These are phyloP conservation scores for Cylindrotheca fusiformis DNA, from an alignment of 108 stramenopile species.

Conservation along the genomic window DNA sequence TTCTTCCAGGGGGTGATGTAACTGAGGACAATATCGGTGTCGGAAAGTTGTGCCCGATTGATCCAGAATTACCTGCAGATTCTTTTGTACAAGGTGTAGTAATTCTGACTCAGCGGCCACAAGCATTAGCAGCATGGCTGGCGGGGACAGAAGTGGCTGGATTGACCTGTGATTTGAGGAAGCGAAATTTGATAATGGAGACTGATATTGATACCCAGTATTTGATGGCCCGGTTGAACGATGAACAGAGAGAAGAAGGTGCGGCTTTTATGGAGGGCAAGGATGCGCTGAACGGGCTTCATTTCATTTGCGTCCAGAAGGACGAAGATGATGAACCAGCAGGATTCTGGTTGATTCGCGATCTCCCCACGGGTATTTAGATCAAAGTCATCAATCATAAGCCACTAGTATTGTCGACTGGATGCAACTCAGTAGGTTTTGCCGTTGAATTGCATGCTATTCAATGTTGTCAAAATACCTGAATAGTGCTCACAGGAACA, in stretches of 20 bases:
- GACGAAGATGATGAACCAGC: conserved; percentile 91
- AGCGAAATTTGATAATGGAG: conserved; percentile 87
- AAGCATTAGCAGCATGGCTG: conserved; percentile 90
- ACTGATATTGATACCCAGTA: conserved; percentile 94
- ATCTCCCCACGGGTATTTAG: conserved; percentile 62
- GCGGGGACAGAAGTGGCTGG: conserved; percentile 90
- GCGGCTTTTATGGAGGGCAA: conserved; percentile 92
- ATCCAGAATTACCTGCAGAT: conserved; percentile 60
- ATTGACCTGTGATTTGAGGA: conserved; percentile 82
- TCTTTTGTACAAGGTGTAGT: conserved; percentile 92
- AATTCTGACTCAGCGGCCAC: conserved; percentile 80
- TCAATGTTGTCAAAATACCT: no score
- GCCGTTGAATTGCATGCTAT: no score
- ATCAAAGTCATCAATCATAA: no score
- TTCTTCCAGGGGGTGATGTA: conserved; percentile 79
- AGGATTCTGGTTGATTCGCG: conserved; percentile 94
- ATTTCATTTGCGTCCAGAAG: conserved; percentile 91
- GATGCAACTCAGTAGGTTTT: no score
- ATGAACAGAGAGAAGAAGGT: conserved; percentile 83
- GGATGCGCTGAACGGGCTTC: conserved; percentile 81
- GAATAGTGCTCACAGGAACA: no score
- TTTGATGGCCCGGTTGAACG: conserved; percentile 85
- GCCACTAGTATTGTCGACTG: no score
- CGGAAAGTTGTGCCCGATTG: conserved; percentile 73
- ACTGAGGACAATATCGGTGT: conserved; percentile 77